Evolutionary conservation across 176 grass and related monocot species (phyloP), one percentile per base, ranked within the genome.

Genomic region (Rhynchospora tenuis): DNA sequence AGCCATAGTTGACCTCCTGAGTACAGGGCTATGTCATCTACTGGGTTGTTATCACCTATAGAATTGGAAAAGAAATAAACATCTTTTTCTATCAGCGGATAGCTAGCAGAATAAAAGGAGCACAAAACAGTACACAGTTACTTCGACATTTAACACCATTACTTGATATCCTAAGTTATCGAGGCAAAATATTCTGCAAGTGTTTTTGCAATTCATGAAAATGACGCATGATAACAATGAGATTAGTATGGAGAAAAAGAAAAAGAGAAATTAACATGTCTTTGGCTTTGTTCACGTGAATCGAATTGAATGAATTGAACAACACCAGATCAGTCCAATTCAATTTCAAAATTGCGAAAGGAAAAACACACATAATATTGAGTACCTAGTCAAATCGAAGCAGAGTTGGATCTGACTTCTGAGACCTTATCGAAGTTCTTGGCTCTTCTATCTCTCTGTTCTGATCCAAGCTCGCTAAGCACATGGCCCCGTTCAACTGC

Each of bases 21-120:
- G 67, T 84, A 84, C 16, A 84, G 17, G 27, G 67, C 33, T 84
- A 55, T 48, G 17, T 76, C 83, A 74, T 84, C 83, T 48, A 51
- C 28, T 60, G 5, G 31, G 62, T 84, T 84, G 54, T 84, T 76
- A 61, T 84, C 83, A 22, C 83, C 83, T 84, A 29, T 10, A 46
- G 47, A 75, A 54, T 44, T 43, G 31, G 17, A 69, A 79, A 20
- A 43, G 58, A 23, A 79, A 59, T 10, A 60, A 60, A 38, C 23
- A 11, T 16, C 23, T 73, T 73, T 50, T 44, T 17, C 5, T 50
- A 27, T 78, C 17, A 51, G n/a, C 20, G 10, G 10, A 9, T 72
- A 42, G 28, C n/a, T 12, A 51, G 5, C 28, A 64, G 61, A 14
- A 28, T 12, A 26, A 27, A 28, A 64, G 10, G 23, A 64, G 23